Evolutionary conservation across 345 rosid genomes (phyloP), one percentile per base, ranked within the genome.

Genomic region (Capsella bursapastoris): DNA sequence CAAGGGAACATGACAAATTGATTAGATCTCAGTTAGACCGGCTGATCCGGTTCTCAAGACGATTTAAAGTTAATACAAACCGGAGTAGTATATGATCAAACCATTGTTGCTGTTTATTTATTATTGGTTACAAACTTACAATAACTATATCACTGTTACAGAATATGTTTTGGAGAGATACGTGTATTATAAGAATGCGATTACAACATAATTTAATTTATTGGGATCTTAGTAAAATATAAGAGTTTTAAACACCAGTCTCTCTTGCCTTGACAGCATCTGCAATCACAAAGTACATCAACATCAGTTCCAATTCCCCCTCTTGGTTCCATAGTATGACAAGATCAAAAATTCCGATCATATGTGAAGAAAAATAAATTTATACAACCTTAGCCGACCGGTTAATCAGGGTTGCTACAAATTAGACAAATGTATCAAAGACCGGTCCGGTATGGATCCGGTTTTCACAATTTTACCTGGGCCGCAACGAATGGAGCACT

Each of bases 401-500:
- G 51, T 71, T 40, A 48, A 48, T 48, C 52, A 51, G 2, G 22
- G 34, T 51, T 4, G 28, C 38, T 59, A 50, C 59, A 7, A 63
- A 38, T 15, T 7, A 49, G 50, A 44, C 7, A 70, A n/a, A 34
- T 14, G 38, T 47, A 58, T 64, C 25, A 63, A 4, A 56, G 27
- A 27, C 45, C 63, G 55, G 49, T 43, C 12, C 9, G 37, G 35
- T 66, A 57, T 2, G 51, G 43, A 59, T 67, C 16, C 13, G 52
- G 78, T 38, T 59, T 13, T 50, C 14, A 52, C 32, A 32, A 34
- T 7, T 68, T 29, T 76, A 82, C 81, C 87, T 57, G 88, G 86
- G 27, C 72, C 78, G 47, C 89, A 86, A 47, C 71, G 73, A 49
- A 86, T 86, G 67, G 77, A 81, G 80, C 89, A 86, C 78, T 86